phyloP scores from a whole-genome alignment of 1,139 yeast genomes.

The Yamadazyma aaseri region DNA sequence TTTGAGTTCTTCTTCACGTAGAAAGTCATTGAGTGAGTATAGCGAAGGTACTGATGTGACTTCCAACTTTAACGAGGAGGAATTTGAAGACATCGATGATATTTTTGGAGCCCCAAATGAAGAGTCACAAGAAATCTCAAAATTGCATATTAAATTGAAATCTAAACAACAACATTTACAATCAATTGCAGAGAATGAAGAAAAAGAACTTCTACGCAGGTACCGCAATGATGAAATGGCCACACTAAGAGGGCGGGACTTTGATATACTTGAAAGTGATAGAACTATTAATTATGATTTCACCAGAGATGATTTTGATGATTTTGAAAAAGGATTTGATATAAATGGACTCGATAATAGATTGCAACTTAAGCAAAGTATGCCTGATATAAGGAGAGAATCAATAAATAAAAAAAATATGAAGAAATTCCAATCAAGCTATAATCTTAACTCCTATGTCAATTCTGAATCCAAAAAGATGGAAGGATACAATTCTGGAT shows the following conservation, averaged over 20 bases:
- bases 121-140: slow-evolving; percentile 4
- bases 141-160: slow-evolving; percentile 21
- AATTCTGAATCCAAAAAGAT: slow-evolving; percentile 1
- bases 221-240: slow-evolving; percentile 20
- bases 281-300: slow-evolving; percentile 37
- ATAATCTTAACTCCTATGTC: slow-evolving; percentile 6
- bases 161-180: slow-evolving; percentile 28
- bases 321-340: slow-evolving; percentile 38
- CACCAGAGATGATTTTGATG: slow-evolving; percentile 39
- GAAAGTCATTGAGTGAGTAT: slow-evolving; percentile 32
- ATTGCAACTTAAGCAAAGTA: slow-evolving; percentile 21
- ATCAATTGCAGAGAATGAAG: slow-evolving; percentile 37
- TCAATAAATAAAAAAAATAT: slow-evolving; percentile 3
- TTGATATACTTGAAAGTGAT: slow-evolving; percentile 34
- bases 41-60: slow-evolving; percentile 45
- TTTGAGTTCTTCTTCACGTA: slow-evolving; percentile 12
- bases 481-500: not conserved
- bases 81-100: slow-evolving; percentile 41
- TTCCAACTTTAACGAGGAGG: slow-evolving; percentile 40
- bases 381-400: slow-evolving; percentile 23
- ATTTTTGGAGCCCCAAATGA: slow-evolving; percentile 27
- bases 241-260: slow-evolving; percentile 26
- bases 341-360: slow-evolving; percentile 6
- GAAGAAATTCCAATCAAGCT: slow-evolving; percentile 13
- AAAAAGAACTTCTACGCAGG: slow-evolving; percentile 25